Conservation (phyloP, 208 protist genomes). For the Acanthamoeba royreba region DNA sequence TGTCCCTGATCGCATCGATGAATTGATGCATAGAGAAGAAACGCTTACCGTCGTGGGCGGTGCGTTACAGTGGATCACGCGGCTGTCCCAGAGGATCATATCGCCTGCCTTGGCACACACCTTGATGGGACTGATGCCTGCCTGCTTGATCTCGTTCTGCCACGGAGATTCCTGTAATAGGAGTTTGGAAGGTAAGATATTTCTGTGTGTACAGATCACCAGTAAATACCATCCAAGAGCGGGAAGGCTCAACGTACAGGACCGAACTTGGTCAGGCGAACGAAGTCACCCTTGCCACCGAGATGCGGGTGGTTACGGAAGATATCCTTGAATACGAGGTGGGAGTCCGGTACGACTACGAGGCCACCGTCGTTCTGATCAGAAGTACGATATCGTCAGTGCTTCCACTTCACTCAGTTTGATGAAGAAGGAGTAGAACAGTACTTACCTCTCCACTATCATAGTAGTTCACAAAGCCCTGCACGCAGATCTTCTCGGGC, state of each 20-base stretch:
- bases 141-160: background rate
- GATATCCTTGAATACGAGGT: background rate
- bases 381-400: background rate
- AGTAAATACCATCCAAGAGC: background rate
- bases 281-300: background rate
- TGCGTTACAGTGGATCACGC: conserved; percentile 5
- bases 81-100: conserved; percentile 40
- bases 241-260: background rate
- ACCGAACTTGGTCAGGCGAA: background rate
- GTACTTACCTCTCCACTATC: background rate
- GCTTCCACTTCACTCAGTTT: no score
- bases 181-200: background rate
- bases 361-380: background rate
- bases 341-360: background rate
- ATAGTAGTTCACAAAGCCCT: conserved; percentile 37
- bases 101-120: background rate
- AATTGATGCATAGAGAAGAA: background rate
- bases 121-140: background rate
- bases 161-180: background rate
- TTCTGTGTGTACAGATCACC: background rate
- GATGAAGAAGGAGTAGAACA: background rate
- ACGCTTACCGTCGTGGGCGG: background rate
- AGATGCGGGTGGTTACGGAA: background rate
- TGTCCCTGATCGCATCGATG: no score
- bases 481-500: background rate